Conservation (phyloP, 805 yeast species). For the Saturnispora besseyi region DNA sequence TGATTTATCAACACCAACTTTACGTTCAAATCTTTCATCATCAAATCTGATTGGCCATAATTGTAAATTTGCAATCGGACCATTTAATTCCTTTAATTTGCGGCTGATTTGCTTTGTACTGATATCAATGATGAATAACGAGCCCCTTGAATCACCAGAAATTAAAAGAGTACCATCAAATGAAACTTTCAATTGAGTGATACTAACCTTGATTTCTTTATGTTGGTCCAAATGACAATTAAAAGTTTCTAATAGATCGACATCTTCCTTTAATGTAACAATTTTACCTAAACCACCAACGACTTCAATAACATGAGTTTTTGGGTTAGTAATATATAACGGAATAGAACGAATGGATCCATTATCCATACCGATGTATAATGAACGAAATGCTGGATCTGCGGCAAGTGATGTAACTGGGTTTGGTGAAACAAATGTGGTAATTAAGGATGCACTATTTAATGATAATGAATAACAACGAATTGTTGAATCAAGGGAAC, state of each 20-base stretch:
- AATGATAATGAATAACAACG: conserved; percentile 51
- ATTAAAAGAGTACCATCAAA: conserved; percentile 67
- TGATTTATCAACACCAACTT: conserved; percentile 26
- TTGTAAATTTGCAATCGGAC: conserved; percentile 21
- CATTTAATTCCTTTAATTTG: conserved; percentile 34
- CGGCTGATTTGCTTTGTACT: conserved; percentile 59
- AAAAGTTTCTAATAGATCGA: conserved; percentile 41
- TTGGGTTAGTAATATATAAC: conserved; percentile 33
- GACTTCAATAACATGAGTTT: conserved; percentile 37
- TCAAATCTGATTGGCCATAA: conserved; percentile 15
- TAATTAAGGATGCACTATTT: conserved; percentile 33
- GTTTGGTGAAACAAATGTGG: conserved; percentile 62
- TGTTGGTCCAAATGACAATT: conserved; percentile 36
- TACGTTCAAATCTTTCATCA: conserved; percentile 12
- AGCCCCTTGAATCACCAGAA: conserved; percentile 70
- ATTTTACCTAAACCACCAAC: conserved; percentile 51
- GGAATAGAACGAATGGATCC: conserved; percentile 55
- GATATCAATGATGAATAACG: conserved; percentile 58
- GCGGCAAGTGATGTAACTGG: conserved; percentile 49
- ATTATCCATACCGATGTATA: conserved; percentile 59
- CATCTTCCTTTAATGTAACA: conserved; percentile 43
- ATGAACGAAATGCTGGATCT: conserved; percentile 72
- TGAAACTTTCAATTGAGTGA: conserved; percentile 50
- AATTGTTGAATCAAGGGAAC: conserved; percentile 66
- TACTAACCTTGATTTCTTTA: conserved; percentile 24